Percentiles rank a stretch among this genome's conserved stretches.
Evolutionary conservation across 202 grass and related monocot genomes (phyloP).

Genomic region (Dendrocalamus latiflorus): DNA sequence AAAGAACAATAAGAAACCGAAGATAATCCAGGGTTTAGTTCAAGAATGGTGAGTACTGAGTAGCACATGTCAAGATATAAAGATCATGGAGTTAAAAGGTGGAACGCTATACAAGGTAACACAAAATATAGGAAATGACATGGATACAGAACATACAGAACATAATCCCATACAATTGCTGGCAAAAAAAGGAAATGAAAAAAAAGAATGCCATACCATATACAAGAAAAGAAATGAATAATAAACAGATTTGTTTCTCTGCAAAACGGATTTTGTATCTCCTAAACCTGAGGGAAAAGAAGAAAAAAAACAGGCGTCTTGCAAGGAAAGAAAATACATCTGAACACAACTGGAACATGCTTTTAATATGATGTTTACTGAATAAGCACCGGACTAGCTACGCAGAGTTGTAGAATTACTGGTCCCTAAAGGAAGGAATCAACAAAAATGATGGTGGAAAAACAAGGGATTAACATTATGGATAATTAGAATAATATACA

Average conservation of each 20-base stretch:
- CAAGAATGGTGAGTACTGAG: background rate
- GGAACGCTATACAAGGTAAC: background rate
- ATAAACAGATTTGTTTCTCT: background rate
- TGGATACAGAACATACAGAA: background rate
- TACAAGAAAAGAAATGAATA: background rate
- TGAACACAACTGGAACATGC: background rate
- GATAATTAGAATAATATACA: background rate
- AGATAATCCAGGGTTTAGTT: background rate
- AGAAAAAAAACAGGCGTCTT: background rate
- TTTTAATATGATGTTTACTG: conserved; percentile 11
- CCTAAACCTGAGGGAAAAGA: background rate
- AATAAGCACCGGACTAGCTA: background rate
- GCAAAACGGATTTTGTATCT: background rate
- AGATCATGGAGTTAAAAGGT: background rate
- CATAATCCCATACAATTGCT: background rate
- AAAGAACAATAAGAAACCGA: conserved; percentile 17
- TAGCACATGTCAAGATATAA: background rate
- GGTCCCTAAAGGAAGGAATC: background rate
- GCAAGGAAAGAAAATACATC: conserved; percentile 1
- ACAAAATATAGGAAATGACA: background rate
- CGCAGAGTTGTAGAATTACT: background rate
- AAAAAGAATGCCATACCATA: background rate
- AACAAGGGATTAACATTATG: background rate
- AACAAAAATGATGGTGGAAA: background rate
- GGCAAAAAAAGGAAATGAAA: background rate